Conservation (phyloP, 164 flowering plant species). For the Vitis rotundifolia region DNA sequence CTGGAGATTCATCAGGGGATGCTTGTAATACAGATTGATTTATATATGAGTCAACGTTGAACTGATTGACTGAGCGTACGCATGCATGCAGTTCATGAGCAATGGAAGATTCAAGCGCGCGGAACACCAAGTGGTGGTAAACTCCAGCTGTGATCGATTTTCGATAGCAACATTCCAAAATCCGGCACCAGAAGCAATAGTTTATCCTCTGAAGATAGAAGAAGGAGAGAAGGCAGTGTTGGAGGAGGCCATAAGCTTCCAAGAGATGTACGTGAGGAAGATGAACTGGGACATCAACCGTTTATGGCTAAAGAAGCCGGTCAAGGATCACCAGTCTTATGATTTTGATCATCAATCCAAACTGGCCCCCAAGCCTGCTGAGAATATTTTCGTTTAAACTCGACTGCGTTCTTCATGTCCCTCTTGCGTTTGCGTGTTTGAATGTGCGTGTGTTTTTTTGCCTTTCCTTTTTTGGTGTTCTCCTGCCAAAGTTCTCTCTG, state of each 20-base stretch:
- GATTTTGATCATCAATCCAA: constrained; percentile 33
- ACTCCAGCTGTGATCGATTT: constrained; percentile 63
- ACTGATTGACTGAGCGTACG: not conserved
- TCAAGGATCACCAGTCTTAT: constrained; percentile 43
- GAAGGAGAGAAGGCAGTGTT: constrained; percentile 73
- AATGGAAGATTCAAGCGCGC: constrained; percentile 94
- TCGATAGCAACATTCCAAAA: constrained; percentile 91
- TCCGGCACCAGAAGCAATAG: constrained; percentile 78
- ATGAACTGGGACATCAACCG: constrained; percentile 76
- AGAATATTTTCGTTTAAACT: constrained; percentile 42
- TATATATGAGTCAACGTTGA: too few species aligned
- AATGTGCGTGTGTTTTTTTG: too few species aligned
- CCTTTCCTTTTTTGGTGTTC: too few species aligned
- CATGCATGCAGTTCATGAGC: constrained; percentile 57
- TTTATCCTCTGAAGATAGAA: constrained; percentile 60
- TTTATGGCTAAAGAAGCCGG: constrained; percentile 72
- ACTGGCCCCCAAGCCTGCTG: constrained; percentile 36
- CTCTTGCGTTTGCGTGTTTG: too few species aligned
- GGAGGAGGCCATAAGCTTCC: constrained; percentile 66
- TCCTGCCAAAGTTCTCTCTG: too few species aligned
- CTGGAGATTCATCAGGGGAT: too few species aligned
- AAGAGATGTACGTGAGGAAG: constrained; percentile 82
- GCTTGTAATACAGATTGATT: too few species aligned
- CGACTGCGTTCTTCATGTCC: too few species aligned
- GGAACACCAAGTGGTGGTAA: constrained; percentile 92